Evolutionary conservation across 2,329 filamentous ascomycete genomes (phyloP).

Genomic region (Scortechinia acanthostroma): DNA sequence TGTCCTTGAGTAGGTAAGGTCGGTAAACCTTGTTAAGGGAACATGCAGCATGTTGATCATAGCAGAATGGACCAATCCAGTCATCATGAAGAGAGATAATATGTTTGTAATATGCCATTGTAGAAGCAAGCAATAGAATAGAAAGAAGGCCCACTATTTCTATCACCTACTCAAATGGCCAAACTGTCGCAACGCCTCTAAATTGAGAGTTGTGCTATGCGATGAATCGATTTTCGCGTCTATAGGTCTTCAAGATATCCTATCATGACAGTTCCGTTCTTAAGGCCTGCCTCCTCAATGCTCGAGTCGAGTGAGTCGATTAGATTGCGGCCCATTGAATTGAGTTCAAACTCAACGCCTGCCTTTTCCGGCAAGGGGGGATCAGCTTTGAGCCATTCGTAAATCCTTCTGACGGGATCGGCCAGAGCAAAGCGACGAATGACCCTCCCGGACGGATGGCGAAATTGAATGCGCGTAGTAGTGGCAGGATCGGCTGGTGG

Average conservation of each 20-base stretch:
- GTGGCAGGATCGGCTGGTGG: conserved; percentile 64
- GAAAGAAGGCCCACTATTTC: too few relatives aligned
- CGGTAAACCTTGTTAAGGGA: too few relatives aligned
- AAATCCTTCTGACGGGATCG: conserved; percentile 76
- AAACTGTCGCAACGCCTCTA: neutral
- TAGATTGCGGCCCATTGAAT: conserved; percentile 79
- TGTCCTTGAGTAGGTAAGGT: too few relatives aligned
- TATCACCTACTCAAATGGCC: too few relatives aligned
- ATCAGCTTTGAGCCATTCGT: conserved; percentile 91
- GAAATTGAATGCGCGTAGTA: conserved; percentile 86
- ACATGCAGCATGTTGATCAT: too few relatives aligned
- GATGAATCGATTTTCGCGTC: conserved; percentile 10
- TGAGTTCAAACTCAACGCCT: conserved; percentile 77
- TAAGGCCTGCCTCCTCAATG: conserved; percentile 76
- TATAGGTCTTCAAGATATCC: conserved; percentile 65
- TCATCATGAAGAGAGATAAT: too few relatives aligned
- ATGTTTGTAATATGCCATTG: too few relatives aligned
- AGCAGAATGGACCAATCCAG: too few relatives aligned
- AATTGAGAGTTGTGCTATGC: neutral
- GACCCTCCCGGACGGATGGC: conserved; percentile 75
- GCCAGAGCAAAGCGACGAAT: conserved; percentile 76
- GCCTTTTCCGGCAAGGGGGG: conserved; percentile 70
- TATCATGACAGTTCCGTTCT: conserved; percentile 92
- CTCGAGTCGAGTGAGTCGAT: conserved; percentile 68
- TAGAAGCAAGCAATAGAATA: too few relatives aligned